Base-by-base conservation (phyloP, 805 yeast genomes). In the Candida pseudofarinosa region DNA sequence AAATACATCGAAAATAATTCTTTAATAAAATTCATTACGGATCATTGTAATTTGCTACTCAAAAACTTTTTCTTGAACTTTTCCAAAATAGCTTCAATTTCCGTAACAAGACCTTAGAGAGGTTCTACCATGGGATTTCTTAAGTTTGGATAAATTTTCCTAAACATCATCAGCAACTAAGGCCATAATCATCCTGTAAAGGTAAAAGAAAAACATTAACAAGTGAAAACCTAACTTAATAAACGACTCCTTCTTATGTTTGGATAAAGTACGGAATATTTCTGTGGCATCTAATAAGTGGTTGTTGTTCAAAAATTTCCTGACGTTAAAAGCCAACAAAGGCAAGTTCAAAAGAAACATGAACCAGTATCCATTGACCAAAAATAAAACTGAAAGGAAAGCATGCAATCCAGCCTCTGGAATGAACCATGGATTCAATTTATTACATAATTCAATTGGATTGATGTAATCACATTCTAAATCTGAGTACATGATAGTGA, bases 251-350 rank as follows among this genome's bases (percentile, higher is more conserved):
- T 85, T 85, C 79, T 93, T 91, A 73, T 90, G 96, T 60, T 85
- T 87, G 55, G 88, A 79, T 59, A 91, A 78, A 34, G 97, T 90
- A 73, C 98, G 81, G 71, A 93, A 93, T 58, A 91, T 93, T 67
- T 91, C 97, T 35, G 99, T 91, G 45, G 98, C 98, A 65, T 93
- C 99, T 63, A 90, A 80, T 50, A 87, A 71, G 62, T 91, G 90
- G 62, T 83, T 81, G 67, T 88, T 88, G 55, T 79, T 80, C 64
- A 83, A 67, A 58, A 88, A 79, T 65, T 87, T 87, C 73, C 85
- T 83, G 46, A 73, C 81, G 63, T 93, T 93, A 75, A 75, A 93
- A 20, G 89, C 93, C 42, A 87, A 67, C 49, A 93, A 73, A 37
- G 98, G 97, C 51, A 81, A 69, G 66, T 88, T 88, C 59, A 93